Evolutionary conservation across 2,329 filamentous ascomycete species (phyloP).

Genomic region (Xylariaceae sp.): DNA sequence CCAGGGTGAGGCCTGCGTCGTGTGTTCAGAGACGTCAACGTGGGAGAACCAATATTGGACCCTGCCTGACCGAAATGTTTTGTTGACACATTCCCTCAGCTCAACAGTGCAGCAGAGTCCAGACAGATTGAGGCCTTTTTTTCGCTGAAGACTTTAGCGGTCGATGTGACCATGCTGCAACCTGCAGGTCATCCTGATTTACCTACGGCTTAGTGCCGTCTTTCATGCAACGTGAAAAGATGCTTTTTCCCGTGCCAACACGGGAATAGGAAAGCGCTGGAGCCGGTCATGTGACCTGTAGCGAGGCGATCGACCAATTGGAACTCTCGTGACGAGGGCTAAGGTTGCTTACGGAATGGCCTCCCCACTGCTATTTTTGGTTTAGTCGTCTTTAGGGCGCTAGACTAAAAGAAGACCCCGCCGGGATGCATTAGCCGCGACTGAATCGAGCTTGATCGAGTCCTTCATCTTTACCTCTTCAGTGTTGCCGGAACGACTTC

Average conservation of each 20-base stretch:
- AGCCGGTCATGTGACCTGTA: constrained; percentile 14
- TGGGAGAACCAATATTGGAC: not conserved
- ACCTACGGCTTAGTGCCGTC: not conserved
- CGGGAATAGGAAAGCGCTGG: not conserved
- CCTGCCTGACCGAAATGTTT: not conserved
- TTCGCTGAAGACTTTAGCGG: constrained; percentile 2
- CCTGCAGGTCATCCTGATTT: not conserved
- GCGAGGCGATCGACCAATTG: constrained; percentile 7
- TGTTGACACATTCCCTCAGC: constrained; percentile 1
- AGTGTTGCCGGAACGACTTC: no score
- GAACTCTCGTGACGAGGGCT: not conserved
- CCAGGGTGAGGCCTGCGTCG: not conserved
- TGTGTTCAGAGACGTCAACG: not conserved
- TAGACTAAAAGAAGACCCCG: no score
- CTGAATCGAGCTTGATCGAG: no score
- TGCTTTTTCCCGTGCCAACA: not conserved
- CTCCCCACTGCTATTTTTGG: not conserved
- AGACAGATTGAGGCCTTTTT: not conserved
- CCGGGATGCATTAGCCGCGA: no score
- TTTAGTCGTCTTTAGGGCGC: not conserved
- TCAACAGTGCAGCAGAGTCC: not conserved
- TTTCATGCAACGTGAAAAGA: not conserved
- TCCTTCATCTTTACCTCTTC: no score
- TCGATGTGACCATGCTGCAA: not conserved
- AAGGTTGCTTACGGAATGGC: constrained; percentile 3